Percentiles rank a stretch among this genome's conserved stretches.
Evolutionary conservation across 163 green algal species (phyloP).

Genomic region (Trebouxia gelatinosa): DNA sequence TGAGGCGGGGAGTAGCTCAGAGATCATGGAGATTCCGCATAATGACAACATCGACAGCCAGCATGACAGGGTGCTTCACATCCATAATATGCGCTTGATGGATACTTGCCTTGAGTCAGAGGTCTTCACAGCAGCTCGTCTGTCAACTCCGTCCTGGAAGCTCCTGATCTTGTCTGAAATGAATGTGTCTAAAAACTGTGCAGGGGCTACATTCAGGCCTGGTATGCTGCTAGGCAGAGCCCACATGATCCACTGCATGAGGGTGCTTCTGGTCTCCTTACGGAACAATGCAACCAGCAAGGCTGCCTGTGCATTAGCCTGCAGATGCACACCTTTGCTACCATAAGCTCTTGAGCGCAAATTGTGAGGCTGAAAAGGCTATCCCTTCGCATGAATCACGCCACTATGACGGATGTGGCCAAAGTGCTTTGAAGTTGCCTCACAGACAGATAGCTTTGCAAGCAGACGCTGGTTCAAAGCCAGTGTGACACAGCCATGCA

Average conservation of each 20-base stretch:
- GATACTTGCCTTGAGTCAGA: slow-evolving; percentile 35
- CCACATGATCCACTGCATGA: slow-evolving; percentile 60
- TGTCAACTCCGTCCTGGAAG: slow-evolving; percentile 66
- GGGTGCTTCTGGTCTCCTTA: slow-evolving; percentile 49
- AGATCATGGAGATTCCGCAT: too few relatives aligned
- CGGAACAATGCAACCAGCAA: slow-evolving; percentile 81
- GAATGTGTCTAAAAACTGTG: slow-evolving; percentile 53
- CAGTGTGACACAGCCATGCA: too few relatives aligned
- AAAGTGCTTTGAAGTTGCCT: too few relatives aligned
- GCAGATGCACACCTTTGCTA: too few relatives aligned
- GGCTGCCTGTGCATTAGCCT: slow-evolving; percentile 53
- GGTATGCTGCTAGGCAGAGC: slow-evolving; percentile 57
- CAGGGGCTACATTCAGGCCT: slow-evolving; percentile 36
- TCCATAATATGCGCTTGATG: not conserved
- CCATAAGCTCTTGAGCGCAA: too few relatives aligned
- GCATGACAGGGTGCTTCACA: not conserved
- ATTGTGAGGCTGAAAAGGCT: too few relatives aligned
- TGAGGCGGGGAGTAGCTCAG: too few relatives aligned
- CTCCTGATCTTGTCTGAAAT: slow-evolving; percentile 67
- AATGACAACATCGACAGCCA: not conserved
- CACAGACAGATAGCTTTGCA: too few relatives aligned
- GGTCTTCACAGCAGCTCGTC: slow-evolving; percentile 35
- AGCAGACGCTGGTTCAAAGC: too few relatives aligned
- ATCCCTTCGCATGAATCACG: too few relatives aligned
- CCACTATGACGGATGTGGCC: too few relatives aligned